Conservation (phyloP, 2,329 filamentous ascomycete genomes). For the Diplodia seriata region DNA sequence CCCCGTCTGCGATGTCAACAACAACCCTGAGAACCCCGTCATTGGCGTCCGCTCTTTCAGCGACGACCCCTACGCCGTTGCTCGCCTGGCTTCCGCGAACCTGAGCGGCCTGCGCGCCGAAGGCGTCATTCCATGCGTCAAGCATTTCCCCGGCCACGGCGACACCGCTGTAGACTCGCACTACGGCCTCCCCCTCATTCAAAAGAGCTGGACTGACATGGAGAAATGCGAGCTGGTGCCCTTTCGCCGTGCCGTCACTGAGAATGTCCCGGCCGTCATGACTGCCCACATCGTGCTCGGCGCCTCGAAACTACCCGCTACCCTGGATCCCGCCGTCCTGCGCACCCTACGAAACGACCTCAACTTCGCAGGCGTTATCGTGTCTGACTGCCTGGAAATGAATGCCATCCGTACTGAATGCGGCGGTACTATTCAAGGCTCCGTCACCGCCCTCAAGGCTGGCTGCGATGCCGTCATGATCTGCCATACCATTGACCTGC, state of each 20-base stretch:
- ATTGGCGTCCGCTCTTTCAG: slow-evolving; percentile 32
- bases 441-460: slow-evolving; percentile 16
- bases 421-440: slow-evolving; percentile 23
- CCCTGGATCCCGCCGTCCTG: neutral
- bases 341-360: slow-evolving; percentile 1
- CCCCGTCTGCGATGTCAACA: slow-evolving; percentile 32
- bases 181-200: slow-evolving; percentile 27
- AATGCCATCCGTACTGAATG: slow-evolving; percentile 31
- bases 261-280: slow-evolving; percentile 21
- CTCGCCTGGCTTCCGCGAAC: slow-evolving; percentile 3
- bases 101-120: slow-evolving; percentile 14
- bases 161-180: slow-evolving; percentile 27
- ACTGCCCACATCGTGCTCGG: slow-evolving; percentile 28
- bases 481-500: slow-evolving; percentile 28
- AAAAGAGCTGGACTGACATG: slow-evolving; percentile 24
- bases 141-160: slow-evolving; percentile 31
- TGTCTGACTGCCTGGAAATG: slow-evolving; percentile 30
- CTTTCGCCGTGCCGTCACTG: neutral
- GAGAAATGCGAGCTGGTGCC: slow-evolving; percentile 29
- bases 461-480: slow-evolving; percentile 32
- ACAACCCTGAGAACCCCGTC: slow-evolving; percentile 28
- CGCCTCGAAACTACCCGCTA: slow-evolving; percentile 11
- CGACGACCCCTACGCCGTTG: slow-evolving; percentile 15
- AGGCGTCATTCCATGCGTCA: slow-evolving; percentile 29
- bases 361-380: slow-evolving; percentile 22